Evolutionary conservation across 768 basidiomycete genomes (phyloP), one percentile per base, ranked within the genome.

Genomic region (Pholiota microspora): DNA sequence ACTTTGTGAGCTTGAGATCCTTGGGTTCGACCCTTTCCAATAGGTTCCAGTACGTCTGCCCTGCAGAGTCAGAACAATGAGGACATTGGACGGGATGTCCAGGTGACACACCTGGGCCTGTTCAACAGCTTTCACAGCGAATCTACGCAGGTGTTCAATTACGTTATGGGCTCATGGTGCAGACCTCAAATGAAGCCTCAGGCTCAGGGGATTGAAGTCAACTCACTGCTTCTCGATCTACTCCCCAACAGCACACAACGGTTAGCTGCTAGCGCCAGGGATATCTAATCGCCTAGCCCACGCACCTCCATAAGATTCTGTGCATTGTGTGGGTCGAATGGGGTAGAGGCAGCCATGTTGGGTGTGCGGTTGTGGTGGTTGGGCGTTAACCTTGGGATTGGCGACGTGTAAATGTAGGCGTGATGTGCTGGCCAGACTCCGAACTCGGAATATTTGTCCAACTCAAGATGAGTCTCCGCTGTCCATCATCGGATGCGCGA

Each of bases 211-310:
- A 12, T 6, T 31, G 29, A 31, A 31, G 29, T 6, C 29, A 25
- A 29, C 89, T 71, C 67, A 94, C 88, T 97, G 94, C 80, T 94
- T 95, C 76, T 98, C 96, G 58, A 99, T 96, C 92, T 94, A 74
- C 45, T 42, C 38, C n/a, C 2, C 10, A 34, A 46, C n/a, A 48
- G 23, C 15, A 25, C 21, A 16, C 35, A 8, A n/a, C 24, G n/a
- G 27, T 53, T 15, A 50, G 45, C 28, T 16, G 23, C 21, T 12
- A 21, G 24, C 32, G 29, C 16, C 40, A 42, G 7, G 4, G 12
- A 42, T 8, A 18, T n/a, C n/a, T 15, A 7, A 24, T 24, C 23
- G 28, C 10, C 28, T 7, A n/a, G 24, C 13, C 8, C 18, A 67
- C 81, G 60, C 67, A 92, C 92, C 83, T 98, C 94, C 58, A 83